Evolutionary conservation across 108 stramenopile species (phyloP).

Genomic region (Skeletonema grethae): DNA sequence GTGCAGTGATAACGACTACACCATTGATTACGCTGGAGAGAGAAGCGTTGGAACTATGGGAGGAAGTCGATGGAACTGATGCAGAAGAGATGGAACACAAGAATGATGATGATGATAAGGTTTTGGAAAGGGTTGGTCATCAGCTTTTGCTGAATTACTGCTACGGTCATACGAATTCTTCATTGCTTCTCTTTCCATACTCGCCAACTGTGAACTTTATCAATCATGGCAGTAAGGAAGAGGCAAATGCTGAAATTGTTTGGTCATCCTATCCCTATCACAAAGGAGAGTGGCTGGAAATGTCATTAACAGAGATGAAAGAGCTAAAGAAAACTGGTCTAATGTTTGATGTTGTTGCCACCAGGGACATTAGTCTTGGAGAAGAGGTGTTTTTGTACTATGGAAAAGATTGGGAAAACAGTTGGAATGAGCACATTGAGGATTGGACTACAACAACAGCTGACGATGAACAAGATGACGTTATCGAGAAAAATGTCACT

Average conservation of each 20-base stretch:
- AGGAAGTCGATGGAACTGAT: constrained; percentile 10
- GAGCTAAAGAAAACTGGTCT: constrained; percentile 10
- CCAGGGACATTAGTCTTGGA: constrained; percentile 47
- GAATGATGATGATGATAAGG: constrained; percentile 10
- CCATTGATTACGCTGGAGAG: constrained; percentile 34
- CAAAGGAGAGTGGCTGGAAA: constrained; percentile 31
- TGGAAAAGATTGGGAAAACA: constrained; percentile 73
- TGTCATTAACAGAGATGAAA: constrained; percentile 17
- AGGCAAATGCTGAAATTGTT: constrained; percentile 52
- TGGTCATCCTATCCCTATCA: constrained; percentile 42
- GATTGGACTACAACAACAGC: constrained; percentile 23
- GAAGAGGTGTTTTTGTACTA: constrained; percentile 78
- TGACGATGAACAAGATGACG: constrained; percentile 42
- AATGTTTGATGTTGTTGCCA: constrained; percentile 56
- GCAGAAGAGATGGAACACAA: constrained; percentile 18
- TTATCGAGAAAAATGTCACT: constrained; percentile 10
- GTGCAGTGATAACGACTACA: constrained; percentile 18
- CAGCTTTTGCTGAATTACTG: constrained; percentile 80
- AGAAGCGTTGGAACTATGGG: constrained; percentile 49
- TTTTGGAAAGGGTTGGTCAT: constrained; percentile 5
- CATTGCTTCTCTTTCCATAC: constrained; percentile 73
- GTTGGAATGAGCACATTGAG: constrained; percentile 68
- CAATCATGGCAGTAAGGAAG: constrained; percentile 52
- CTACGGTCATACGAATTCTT: constrained; percentile 63
- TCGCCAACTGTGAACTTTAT: constrained; percentile 61